Base-by-base conservation (phyloP, 2,329 filamentous ascomycete species). In the Penicillium crustosum region DNA sequence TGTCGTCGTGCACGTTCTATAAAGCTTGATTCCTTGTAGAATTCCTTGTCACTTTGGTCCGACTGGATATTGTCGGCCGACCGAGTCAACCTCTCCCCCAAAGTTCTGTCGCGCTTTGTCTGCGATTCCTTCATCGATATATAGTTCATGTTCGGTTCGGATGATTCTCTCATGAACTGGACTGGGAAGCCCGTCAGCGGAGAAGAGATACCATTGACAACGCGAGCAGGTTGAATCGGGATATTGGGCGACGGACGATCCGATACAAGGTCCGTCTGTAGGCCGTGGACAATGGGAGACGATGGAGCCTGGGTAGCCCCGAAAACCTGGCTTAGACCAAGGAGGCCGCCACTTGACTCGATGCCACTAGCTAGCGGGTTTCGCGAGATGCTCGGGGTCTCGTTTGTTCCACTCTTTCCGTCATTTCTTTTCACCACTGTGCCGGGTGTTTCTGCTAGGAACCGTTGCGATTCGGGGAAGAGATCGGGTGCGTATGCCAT, bases 171-270 rank as follows among this genome's bases (percentile, higher is more conserved):
- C 19, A 66, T 68, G 44, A 75, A 69, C 9, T 70, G 65, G 4
- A 71, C 66, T 2, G 74, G 71, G 3, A 71, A 62, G 7, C 67
- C 60, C 29, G 67, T 70, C 35, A 70, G 63, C 5, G 78, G 75
- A 2, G 79, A 79, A 5, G 76, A 78, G 0, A 74, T 58, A 8
- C 64, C 64, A 12, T 68, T 66, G 43, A 68, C 64, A 25, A 75
- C 63, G 9, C 74, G 71, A 31, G 70, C 72, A 35, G 68, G 67
- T 53, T 79, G 73, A 27, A 79, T 73, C 38, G 78, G 75, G 21
- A 81, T 67, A 61, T 79, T 77, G n/a, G 79, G 79, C 2, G 79
- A 81, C 4, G 79, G 79, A 49, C 79, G 76, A 60, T 81, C 78
- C 12, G 78, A 81, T 31, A 73, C 61, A 9, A 71, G 66, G 43